phyloP scores from a whole-genome alignment of 768 basidiomycete species.

The Suillus cothurnatus region DNA sequence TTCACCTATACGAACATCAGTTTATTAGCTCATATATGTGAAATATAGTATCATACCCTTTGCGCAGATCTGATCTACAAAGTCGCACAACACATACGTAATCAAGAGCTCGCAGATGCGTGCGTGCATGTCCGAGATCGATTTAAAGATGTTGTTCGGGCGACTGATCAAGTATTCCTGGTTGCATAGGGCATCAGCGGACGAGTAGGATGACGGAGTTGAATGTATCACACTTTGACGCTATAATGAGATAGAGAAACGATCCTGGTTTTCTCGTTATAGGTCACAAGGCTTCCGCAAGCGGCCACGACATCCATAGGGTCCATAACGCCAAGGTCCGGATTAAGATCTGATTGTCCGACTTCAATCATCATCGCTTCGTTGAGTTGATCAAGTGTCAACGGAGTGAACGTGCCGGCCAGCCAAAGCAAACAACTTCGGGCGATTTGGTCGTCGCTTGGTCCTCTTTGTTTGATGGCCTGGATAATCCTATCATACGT shows the following conservation, averaged over 20 bases:
- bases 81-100: background rate
- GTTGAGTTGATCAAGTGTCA: background rate
- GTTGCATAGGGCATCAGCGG: background rate
- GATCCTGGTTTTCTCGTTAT: background rate
- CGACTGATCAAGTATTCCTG: background rate
- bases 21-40: background rate
- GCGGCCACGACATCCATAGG: background rate
- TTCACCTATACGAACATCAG: background rate
- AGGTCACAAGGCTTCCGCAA: slow-evolving; percentile 3
- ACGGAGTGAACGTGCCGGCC: background rate
- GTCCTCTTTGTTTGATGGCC: slow-evolving; percentile 6
- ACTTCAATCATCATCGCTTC: slow-evolving; percentile 9
- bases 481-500: slow-evolving; percentile 24
- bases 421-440: background rate
- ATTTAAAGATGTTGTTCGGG: background rate
- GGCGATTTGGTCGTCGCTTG: background rate
- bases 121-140: background rate
- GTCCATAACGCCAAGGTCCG: background rate
- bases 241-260: slow-evolving; percentile 11
- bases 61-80: background rate
- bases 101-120: background rate
- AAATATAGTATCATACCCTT: background rate
- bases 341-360: background rate
- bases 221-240: slow-evolving; percentile 6
- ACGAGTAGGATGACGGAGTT: background rate